Percentiles rank a stretch among this genome's conserved stretches.
Conservation (phyloP, 805 yeast species). For the Pichia insulana region DNA sequence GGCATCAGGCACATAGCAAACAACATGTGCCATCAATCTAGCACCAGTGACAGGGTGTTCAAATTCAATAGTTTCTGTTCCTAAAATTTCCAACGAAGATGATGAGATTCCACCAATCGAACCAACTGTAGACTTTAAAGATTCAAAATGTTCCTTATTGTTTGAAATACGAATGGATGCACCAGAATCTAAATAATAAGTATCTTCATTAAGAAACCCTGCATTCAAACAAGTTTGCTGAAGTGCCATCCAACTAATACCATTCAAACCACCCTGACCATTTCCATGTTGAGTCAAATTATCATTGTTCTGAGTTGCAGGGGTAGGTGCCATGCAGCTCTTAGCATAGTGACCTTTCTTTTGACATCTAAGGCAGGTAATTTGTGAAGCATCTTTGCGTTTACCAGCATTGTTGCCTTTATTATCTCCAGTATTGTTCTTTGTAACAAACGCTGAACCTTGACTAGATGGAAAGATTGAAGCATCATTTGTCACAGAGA, state of each 20-base stretch:
- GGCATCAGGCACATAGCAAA: conserved; percentile 1
- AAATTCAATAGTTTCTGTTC: conserved; percentile 1
- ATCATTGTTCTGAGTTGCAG: background rate
- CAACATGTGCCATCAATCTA: conserved; percentile 1
- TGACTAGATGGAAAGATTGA: no score
- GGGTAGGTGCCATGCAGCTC: background rate
- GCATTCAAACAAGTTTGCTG: background rate
- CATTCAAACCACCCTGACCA: no score
- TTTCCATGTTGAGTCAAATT: background rate
- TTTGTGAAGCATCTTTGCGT: no score
- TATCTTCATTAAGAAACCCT: background rate
- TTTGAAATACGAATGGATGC: background rate
- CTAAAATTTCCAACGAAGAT: background rate
- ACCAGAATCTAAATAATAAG: conserved; percentile 1
- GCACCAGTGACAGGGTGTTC: conserved; percentile 1
- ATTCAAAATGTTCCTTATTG: background rate
- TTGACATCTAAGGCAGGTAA: background rate
- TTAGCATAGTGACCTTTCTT: background rate
- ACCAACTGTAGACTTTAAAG: background rate
- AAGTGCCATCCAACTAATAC: no score
- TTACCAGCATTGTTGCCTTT: no score
- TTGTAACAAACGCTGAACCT: no score
- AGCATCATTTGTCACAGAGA: no score
- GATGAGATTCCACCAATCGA: conserved; percentile 1
- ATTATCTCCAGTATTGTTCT: no score